Conservation (phyloP, 2,329 filamentous ascomycete genomes). For the Cercospora zeina region DNA sequence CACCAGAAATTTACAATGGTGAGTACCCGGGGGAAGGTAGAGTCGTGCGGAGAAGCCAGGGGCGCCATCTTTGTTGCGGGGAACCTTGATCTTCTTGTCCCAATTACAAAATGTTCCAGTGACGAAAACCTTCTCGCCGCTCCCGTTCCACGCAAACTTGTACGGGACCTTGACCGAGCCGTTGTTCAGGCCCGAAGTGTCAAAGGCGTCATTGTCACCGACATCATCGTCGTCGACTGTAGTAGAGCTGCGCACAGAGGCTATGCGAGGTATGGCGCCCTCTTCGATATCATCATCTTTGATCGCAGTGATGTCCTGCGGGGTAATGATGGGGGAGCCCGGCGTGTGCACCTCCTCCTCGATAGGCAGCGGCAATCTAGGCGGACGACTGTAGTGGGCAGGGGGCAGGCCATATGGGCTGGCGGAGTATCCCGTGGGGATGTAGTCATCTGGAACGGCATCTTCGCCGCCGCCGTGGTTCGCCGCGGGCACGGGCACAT, state of each 20-base stretch:
- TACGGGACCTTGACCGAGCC: slow-evolving; percentile 79
- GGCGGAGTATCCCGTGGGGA: slow-evolving; percentile 30
- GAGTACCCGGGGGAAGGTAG: slow-evolving; percentile 85
- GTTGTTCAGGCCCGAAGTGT: slow-evolving; percentile 58
- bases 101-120: slow-evolving; percentile 97
- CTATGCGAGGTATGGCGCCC: slow-evolving; percentile 55
- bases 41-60: slow-evolving; percentile 71
- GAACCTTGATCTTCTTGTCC: slow-evolving; percentile 88
- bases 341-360: slow-evolving; percentile 88
- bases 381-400: slow-evolving; percentile 65
- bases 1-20: slow-evolving; percentile 94
- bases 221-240: slow-evolving; percentile 74
- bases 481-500: slow-evolving; percentile 42
- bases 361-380: slow-evolving; percentile 86
- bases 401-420: slow-evolving; percentile 43
- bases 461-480: slow-evolving; percentile 26
- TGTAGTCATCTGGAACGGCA: slow-evolving; percentile 28
- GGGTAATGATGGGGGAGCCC: slow-evolving; percentile 81
- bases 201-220: slow-evolving; percentile 65
- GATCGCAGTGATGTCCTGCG: slow-evolving; percentile 61
- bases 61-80: slow-evolving; percentile 62
- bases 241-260: slow-evolving; percentile 56
- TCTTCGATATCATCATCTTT: slow-evolving; percentile 50
- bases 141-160: slow-evolving; percentile 75
- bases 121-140: slow-evolving; percentile 86